phyloP scores from a whole-genome alignment of 805 yeast species.

The Ascoidea tarda region DNA sequence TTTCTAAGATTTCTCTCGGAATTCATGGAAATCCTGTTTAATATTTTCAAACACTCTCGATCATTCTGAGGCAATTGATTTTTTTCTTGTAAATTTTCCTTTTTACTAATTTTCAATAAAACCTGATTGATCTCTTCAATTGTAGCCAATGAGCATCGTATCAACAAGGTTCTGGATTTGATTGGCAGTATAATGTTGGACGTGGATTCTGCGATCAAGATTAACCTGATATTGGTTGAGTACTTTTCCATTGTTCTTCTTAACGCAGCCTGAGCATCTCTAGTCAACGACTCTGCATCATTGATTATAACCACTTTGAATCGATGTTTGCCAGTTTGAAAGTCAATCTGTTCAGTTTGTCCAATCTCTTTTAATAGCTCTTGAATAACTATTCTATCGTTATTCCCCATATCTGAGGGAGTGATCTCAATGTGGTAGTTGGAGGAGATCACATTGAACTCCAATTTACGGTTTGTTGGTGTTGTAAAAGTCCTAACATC shows the following conservation, averaged over 20 bases:
- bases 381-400: constrained; percentile 90
- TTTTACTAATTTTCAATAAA: constrained; percentile 37
- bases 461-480: constrained; percentile 60
- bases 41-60: constrained; percentile 27
- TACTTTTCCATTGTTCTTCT: constrained; percentile 95
- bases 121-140: constrained; percentile 41
- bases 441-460: constrained; percentile 85
- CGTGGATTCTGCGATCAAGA: constrained; percentile 78
- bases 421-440: constrained; percentile 89
- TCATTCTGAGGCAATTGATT: constrained; percentile 17
- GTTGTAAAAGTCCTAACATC: constrained; percentile 80
- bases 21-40: constrained; percentile 35
- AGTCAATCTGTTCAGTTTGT: constrained; percentile 90
- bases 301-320: constrained; percentile 77
- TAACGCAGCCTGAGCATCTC: constrained; percentile 93
- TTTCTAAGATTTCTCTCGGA: constrained; percentile 65
- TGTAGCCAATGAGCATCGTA: constrained; percentile 80
- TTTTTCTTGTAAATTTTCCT: constrained; percentile 33
- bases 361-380: constrained; percentile 90
- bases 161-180: constrained; percentile 77
- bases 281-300: constrained; percentile 78
- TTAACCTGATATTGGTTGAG: constrained; percentile 72
- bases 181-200: constrained; percentile 91
- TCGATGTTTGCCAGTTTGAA: constrained; percentile 35
- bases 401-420: constrained; percentile 93